phyloP scores from a whole-genome alignment of 768 basidiomycete genomes.

The Leccinum pellstonianum region DNA sequence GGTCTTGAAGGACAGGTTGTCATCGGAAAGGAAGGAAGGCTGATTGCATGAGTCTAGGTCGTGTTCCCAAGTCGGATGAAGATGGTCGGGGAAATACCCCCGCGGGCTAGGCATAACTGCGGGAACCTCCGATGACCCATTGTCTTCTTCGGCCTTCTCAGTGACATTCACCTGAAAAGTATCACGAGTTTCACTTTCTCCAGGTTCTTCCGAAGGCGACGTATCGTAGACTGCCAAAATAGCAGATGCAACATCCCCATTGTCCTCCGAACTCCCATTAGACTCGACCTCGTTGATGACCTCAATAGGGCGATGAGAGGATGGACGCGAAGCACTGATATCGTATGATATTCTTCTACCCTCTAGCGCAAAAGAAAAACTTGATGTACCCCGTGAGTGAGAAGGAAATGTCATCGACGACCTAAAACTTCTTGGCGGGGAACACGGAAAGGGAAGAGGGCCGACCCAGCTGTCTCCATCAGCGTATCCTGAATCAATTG shows the following conservation, averaged over 20 bases:
- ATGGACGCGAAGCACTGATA: conserved; percentile 8
- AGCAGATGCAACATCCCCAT: conserved; percentile 22
- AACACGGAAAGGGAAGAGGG: conserved; percentile 41
- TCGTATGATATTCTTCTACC: conserved; percentile 17
- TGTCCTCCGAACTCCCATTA: conserved; percentile 14
- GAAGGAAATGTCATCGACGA: conserved; percentile 40
- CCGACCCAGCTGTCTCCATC: conserved; percentile 44
- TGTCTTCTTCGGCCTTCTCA: conserved; percentile 4
- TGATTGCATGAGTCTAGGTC: conserved; percentile 14
- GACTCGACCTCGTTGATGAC: conserved; percentile 10
- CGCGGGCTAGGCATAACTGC: neutral
- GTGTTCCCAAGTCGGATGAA: conserved; percentile 8
- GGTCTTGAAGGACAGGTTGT: conserved; percentile 22
- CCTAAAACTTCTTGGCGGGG: conserved; percentile 48
- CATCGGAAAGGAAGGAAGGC: conserved; percentile 19
- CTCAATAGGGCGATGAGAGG: conserved; percentile 6
- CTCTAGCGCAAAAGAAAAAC: conserved; percentile 7
- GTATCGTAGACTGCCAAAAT: conserved; percentile 21
- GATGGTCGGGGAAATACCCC: conserved; percentile 4
- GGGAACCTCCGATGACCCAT: neutral
- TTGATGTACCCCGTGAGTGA: conserved; percentile 12
- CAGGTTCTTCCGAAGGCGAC: conserved; percentile 10
- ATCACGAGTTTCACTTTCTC: neutral
- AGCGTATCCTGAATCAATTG: conserved; percentile 60
- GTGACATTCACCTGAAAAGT: conserved; percentile 4